These are phyloP conservation scores for Chamaecrista fasciculata DNA, from an alignment of 306 rosid species.

Conservation along the genomic window DNA sequence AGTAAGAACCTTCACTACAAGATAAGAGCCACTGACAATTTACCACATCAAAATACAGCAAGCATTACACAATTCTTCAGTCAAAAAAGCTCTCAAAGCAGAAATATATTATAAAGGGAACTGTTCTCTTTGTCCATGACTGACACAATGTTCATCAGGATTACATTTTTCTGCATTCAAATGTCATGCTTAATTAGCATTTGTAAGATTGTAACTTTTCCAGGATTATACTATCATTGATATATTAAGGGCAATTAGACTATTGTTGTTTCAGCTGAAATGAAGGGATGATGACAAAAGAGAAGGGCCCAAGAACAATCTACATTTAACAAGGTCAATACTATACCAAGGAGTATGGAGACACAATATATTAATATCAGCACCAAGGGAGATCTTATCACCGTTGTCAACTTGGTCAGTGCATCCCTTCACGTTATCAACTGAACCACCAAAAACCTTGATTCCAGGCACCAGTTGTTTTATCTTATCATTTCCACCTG, in stretches of 20 bases:
- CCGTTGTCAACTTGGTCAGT: slow-evolving; percentile 80
- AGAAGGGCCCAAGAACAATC: neutral
- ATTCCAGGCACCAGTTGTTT: slow-evolving; percentile 79
- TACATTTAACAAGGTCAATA: neutral
- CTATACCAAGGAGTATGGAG: slow-evolving; percentile 93
- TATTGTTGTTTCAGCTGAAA: slow-evolving; percentile 15
- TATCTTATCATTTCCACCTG: slow-evolving; percentile 87
- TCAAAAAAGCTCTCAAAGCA: slow-evolving; percentile 1
- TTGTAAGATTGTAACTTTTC: slow-evolving; percentile 6
- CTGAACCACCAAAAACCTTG: slow-evolving; percentile 83
- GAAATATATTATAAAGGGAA: neutral
- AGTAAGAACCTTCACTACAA: neutral
- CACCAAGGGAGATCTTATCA: slow-evolving; percentile 74
- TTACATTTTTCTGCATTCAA: slow-evolving; percentile 6
- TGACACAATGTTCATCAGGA: neutral
- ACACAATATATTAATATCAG: slow-evolving; percentile 56
- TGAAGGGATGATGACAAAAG: slow-evolving; percentile 5
- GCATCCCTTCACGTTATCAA: slow-evolving; percentile 88
- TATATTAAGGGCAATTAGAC: slow-evolving; percentile 2
- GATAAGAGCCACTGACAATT: neutral
- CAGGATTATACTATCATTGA: neutral
- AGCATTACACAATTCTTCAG: slow-evolving; percentile 24
- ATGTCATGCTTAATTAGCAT: neutral
- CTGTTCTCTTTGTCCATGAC: neutral
- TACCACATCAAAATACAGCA: slow-evolving; percentile 11